phyloP scores from a whole-genome alignment of 2,329 filamentous ascomycete genomes.

The Magnaporthiopsis rhizophila region DNA sequence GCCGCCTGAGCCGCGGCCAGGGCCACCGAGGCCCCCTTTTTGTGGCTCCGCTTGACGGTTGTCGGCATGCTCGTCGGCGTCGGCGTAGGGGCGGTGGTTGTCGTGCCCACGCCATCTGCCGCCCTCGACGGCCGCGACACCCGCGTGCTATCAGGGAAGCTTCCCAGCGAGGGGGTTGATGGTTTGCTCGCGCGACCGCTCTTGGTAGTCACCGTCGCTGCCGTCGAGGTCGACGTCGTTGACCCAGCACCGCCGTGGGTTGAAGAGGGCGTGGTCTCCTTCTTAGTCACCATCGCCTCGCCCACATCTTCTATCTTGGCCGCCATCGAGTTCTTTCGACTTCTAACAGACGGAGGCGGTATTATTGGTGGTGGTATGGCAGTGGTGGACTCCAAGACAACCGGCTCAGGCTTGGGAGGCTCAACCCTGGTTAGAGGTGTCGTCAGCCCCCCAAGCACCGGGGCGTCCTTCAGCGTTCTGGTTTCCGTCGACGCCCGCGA shows the following conservation, averaged over 20 bases:
- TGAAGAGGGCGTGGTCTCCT: constrained; percentile 30
- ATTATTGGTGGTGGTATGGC: constrained; percentile 17
- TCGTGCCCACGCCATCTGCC: constrained; percentile 19
- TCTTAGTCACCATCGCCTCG: constrained; percentile 26
- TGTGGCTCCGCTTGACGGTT: constrained; percentile 47
- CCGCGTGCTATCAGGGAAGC: constrained; percentile 49
- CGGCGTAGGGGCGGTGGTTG: constrained; percentile 9
- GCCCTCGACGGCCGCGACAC: constrained; percentile 44
- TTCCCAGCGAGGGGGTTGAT: constrained; percentile 53
- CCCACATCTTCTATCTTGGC: constrained; percentile 32
- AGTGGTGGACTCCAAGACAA: constrained; percentile 18
- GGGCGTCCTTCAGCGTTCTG: constrained; percentile 43
- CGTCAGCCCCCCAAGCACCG: background rate
- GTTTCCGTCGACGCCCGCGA: constrained; percentile 32
- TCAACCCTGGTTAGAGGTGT: constrained; percentile 28
- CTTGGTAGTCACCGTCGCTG: constrained; percentile 47
- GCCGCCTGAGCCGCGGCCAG: constrained; percentile 26
- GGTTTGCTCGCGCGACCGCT: constrained; percentile 60
- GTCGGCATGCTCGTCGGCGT: constrained; percentile 14
- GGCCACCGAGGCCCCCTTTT: constrained; percentile 43
- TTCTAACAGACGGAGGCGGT: constrained; percentile 13
- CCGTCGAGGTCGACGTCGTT: constrained; percentile 14
- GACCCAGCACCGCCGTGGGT: constrained; percentile 15
- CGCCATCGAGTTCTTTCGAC: constrained; percentile 25
- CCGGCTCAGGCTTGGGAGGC: constrained; percentile 15